Evolutionary conservation across 2,329 filamentous ascomycete genomes (phyloP).

Genomic region (Fusarium camptoceras): DNA sequence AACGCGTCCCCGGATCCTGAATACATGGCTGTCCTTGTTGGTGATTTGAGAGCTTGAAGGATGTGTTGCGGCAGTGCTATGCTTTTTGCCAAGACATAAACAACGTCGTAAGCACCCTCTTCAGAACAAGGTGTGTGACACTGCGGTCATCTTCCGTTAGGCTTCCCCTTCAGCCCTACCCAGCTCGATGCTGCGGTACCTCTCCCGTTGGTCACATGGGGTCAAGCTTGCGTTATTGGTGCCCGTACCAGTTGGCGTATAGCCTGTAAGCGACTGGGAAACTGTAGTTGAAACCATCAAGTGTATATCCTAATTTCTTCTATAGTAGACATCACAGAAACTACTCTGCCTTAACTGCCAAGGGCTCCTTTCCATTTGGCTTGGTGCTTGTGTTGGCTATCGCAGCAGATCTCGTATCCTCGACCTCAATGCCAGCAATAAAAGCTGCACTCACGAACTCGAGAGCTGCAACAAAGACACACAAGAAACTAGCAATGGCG

Average conservation of each 20-base stretch:
- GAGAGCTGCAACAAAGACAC: slow-evolving; percentile 88
- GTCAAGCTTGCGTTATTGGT: not conserved
- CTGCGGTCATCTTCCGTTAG: slow-evolving; percentile 45
- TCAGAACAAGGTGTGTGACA: slow-evolving; percentile 16
- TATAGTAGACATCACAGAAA: not conserved
- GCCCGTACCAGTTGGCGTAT: not conserved
- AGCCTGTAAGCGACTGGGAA: not conserved
- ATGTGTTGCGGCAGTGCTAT: slow-evolving; percentile 22
- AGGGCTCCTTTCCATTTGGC: slow-evolving; percentile 31
- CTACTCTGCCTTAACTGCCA: slow-evolving; percentile 15
- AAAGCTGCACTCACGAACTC: slow-evolving; percentile 89
- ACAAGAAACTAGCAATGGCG: slow-evolving; percentile 87
- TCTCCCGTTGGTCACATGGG: slow-evolving; percentile 20
- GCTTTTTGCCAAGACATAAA: slow-evolving; percentile 31
- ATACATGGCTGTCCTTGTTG: slow-evolving; percentile 15
- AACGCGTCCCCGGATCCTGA: slow-evolving; percentile 25
- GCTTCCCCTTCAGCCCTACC: slow-evolving; percentile 40
- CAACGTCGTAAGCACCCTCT: slow-evolving; percentile 21
- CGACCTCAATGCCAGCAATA: slow-evolving; percentile 81
- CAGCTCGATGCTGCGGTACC: slow-evolving; percentile 1
- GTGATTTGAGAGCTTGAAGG: slow-evolving; percentile 17
- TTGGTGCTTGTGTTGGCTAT: slow-evolving; percentile 15
- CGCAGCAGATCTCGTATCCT: slow-evolving; percentile 35
- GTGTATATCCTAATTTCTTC: slow-evolving; percentile 4
- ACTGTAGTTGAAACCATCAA: not conserved